Evolutionary conservation across 2,329 filamentous ascomycete species (phyloP).

Genomic region (Thyridium curvatum): DNA sequence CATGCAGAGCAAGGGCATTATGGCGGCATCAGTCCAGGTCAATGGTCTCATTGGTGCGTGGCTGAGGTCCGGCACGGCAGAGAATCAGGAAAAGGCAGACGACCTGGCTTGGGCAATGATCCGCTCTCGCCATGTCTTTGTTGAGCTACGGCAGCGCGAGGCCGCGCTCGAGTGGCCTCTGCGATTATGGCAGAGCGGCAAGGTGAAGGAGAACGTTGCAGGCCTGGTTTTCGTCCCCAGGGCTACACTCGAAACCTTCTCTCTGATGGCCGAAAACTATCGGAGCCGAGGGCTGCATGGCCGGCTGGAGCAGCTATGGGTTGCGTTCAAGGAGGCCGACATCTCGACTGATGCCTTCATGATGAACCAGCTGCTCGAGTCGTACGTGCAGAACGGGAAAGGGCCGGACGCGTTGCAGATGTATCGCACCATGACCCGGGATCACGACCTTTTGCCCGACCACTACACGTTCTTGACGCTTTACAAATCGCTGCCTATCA

Average conservation of each 20-base stretch:
- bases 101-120: constrained; percentile 73
- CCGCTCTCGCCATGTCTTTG: constrained; percentile 56
- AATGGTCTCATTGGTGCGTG: constrained; percentile 79
- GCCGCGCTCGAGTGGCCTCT: constrained; percentile 15
- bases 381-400: constrained; percentile 54
- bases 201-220: constrained; percentile 9
- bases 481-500: constrained; percentile 53
- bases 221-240: constrained; percentile 35
- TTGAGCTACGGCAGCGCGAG: constrained; percentile 39
- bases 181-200: constrained; percentile 12
- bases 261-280: constrained; percentile 67
- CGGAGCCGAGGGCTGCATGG: constrained; percentile 52
- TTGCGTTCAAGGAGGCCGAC: constrained; percentile 55
- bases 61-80: constrained; percentile 55
- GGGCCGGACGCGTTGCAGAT: constrained; percentile 46
- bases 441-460: constrained; percentile 48
- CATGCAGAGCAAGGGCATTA: constrained; percentile 65
- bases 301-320: constrained; percentile 54
- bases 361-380: constrained; percentile 71
- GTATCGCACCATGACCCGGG: constrained; percentile 46
- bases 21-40: constrained; percentile 66
- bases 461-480: constrained; percentile 63
- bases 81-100: constrained; percentile 56
- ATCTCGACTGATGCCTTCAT: constrained; percentile 67
- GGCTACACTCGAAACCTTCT: constrained; percentile 74